Evolutionary conservation across 331 rosid genomes (phyloP), one percentile per base, ranked within the genome.

Genomic region (Acacia pycnantha): DNA sequence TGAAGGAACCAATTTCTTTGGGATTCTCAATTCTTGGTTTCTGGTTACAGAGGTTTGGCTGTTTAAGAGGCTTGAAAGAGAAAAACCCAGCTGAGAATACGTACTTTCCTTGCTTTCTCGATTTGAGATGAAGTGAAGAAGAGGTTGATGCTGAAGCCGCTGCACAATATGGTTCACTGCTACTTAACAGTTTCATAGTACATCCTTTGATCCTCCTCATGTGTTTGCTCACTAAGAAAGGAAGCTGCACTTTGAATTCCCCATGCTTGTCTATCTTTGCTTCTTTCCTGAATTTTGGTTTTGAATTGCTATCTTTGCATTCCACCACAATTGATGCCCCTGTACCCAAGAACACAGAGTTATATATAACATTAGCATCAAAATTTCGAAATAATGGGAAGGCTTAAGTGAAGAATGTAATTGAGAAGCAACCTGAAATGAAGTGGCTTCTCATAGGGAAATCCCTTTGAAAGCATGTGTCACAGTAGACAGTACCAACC

Each of bases 61-160:
- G 97, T 48, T 84, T 85, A 24, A 85, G 87, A 16, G 99, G 98
- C 82, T 90, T 94, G 95, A 96, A 96, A 78, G 97, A 86, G 92
- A 95, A 93, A 69, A 90, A 87, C 16, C 99, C 99, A 26, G 98
- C 98, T 13, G 97, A 92, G 90, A 94, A 96, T 21, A 94, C 85
- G 72, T 88, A 94, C 2, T 85, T 73, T 40, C 92, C 93, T 76
- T 89, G 86, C 81, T 85, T 85, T 76, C 79, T 89, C 35, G 94
- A 85, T 81, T 90, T 90, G 62, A 94, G 94, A 51, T 74, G 86
- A 16, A 92, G 88, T 7, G 90, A 82, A 66, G 93, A 90, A 22
- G 97, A 89, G 21, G 88, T 76, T 4, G 92, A 84, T 56, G 89
- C 18, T 70, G 98, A 88, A 31, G 95, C 94, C 69, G 92, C 91